Base-by-base conservation (phyloP, 2,329 filamentous ascomycete species). In the Hymenoscyphus scutula region DNA sequence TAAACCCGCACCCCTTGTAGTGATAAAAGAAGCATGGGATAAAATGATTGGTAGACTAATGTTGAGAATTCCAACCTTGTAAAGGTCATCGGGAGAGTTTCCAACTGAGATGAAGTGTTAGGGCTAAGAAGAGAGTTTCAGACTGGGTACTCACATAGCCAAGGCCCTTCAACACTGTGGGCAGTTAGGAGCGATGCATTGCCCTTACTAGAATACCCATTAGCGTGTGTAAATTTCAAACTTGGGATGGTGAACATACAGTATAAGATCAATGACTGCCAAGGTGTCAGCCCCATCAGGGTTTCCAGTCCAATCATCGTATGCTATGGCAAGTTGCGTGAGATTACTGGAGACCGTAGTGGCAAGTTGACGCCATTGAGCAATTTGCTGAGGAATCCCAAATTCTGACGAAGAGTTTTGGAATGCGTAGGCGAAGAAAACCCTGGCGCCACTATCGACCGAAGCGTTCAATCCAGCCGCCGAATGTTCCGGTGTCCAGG, bases 1-100 rank as follows among this genome's bases (percentile, higher is more conserved):
- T 0, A 74, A 61, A 13, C 70, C 68, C 3, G 73, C 75, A 48
- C 79, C 77, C 7, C 74, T 69, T 5, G 69, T 65, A 6, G 65
- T 67, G 27, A 76, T 71, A 6, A 66, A 64, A 23, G 19, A 17
- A 17, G 34, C 34, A 37, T 58, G 56, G 3, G 56, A 41, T 10
- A 58, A 4, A 17, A 58, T 25, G 13, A 48, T 7, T 2, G 56
- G 34, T 15, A n/a, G 37, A 13, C 32, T 58, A 3, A 25, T 41
- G 37, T 58, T 58, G 10, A 58, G 56, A n/a, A 48, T 15, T 5
- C 15, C 23, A 17, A 27, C 13, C 7, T 69, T 75, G n/a, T 41
- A 5, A n/a, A 58, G 34, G 5, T 27, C 38, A 5, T 34, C 30
- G n/a, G 56, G 56, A 1, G 74, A 74, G 59, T 81, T 48, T n/a